Base-by-base conservation (phyloP, 2,329 filamentous ascomycete genomes). In the Colletotrichum caudatum region DNA sequence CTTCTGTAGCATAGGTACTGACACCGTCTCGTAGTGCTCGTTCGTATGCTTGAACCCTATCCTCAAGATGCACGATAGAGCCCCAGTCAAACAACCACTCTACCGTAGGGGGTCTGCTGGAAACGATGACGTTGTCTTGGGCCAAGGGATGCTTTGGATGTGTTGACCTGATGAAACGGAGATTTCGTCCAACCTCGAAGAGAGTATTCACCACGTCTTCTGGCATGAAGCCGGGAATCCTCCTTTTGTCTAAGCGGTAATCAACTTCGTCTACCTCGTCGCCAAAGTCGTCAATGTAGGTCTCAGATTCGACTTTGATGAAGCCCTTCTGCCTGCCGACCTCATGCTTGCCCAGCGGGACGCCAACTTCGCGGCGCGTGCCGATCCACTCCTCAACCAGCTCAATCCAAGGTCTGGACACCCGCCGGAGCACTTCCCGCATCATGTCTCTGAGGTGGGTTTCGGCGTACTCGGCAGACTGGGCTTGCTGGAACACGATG, bases 111-210 rank as follows among this genome's bases (percentile, higher is more conserved):
- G 90, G 87, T 8, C 83, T 79, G 14, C 84, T 82, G 16, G 81
- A 78, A 12, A 78, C 75, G 7, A 89, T 78, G 7, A 87, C 82
- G 35, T 84, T 82, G n/a, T 84, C 77, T 53, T 84, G 85, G 18
- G 89, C 87, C 53, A 96, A 82, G 0, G 91, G 90, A 77, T 97
- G 93, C 2, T 90, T 84, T 6, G 93, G 88, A 77, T 96, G 92
- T 75, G 92, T 90, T 29, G 84, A 83, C 75, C 90, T 88, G 59
- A 97, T 84, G 65, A 96, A 90, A 9, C 92, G 89, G 59, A 97
- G 81, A 78, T 92, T 95, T 76, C 88, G 89, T 5, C 93, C 94
- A 4, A 91, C 92, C 78, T 97, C 93, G 74, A 95, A 95, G n/a
- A 96, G 89, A 6, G 86, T 83, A 62, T 88, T 86, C 3, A 90